phyloP scores from a whole-genome alignment of 2,329 filamentous ascomycete species.

The Fusarium sp. region DNA sequence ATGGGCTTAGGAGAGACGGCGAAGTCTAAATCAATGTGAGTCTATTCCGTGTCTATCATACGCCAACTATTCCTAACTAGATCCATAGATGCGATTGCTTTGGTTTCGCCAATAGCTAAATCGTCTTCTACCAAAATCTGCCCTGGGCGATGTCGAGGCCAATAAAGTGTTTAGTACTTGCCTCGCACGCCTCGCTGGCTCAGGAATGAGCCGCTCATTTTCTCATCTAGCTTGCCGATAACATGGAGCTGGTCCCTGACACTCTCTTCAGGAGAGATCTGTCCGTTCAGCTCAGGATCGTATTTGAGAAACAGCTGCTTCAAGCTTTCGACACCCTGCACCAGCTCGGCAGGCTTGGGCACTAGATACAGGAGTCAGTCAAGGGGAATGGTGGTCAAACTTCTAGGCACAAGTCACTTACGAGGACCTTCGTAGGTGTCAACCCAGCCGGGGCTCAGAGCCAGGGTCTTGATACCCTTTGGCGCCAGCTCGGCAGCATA shows the following conservation, averaged over 20 bases:
- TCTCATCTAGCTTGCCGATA: neutral
- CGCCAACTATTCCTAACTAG: too few species aligned
- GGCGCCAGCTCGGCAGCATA: neutral
- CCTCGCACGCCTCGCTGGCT: neutral
- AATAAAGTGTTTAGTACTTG: neutral
- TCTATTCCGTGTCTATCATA: neutral
- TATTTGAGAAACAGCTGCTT: neutral
- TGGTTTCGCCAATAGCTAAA: too few species aligned
- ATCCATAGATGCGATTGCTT: too few species aligned
- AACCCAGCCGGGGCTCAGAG: conserved; percentile 3
- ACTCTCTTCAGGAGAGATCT: conserved; percentile 2
- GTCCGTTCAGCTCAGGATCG: neutral
- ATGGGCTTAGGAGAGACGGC: neutral
- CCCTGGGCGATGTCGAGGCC: neutral
- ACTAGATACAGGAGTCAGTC: neutral
- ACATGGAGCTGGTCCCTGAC: neutral
- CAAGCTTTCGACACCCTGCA: neutral
- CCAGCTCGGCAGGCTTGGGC: neutral
- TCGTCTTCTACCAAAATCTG: too few species aligned
- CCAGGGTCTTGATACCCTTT: conserved; percentile 6
- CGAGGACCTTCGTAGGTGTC: conserved; percentile 5
- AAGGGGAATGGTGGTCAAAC: neutral
- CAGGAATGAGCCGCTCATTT: neutral
- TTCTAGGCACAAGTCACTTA: neutral
- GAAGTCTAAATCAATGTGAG: neutral